Conservation (phyloP, 2,329 filamentous ascomycete genomes). For the Calonectria pauciramosa region DNA sequence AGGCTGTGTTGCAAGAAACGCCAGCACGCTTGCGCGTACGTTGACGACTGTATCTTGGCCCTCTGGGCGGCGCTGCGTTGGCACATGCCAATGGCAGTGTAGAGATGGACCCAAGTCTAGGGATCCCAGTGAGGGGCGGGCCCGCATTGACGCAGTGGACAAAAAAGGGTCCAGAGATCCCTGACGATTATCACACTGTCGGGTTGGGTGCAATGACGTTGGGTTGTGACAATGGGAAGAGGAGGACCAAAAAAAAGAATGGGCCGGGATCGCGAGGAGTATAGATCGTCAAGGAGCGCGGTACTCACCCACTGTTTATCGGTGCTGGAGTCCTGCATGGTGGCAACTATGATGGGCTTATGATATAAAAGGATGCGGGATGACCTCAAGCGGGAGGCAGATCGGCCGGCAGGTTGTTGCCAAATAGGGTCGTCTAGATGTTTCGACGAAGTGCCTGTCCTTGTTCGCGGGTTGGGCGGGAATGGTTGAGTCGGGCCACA, state of each 20-base stretch:
- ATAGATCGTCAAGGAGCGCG: slow-evolving; percentile 25
- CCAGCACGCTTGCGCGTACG: slow-evolving; percentile 44
- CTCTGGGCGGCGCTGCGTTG: slow-evolving; percentile 29
- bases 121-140: slow-evolving; percentile 24
- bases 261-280: slow-evolving; percentile 21
- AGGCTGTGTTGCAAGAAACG: slow-evolving; percentile 29
- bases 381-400: not conserved
- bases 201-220: slow-evolving; percentile 39
- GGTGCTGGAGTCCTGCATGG: slow-evolving; percentile 42
- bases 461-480: slow-evolving; percentile 16
- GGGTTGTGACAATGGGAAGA: slow-evolving; percentile 26
- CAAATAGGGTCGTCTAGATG: not conserved
- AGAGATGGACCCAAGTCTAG: slow-evolving; percentile 26
- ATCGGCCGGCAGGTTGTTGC: slow-evolving; percentile 5
- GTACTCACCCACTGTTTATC: slow-evolving; percentile 66
- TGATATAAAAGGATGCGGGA: slow-evolving; percentile 12
- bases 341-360: slow-evolving; percentile 21
- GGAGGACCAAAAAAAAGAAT: slow-evolving; percentile 31
- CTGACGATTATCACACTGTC: slow-evolving; percentile 33
- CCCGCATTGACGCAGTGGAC: slow-evolving; percentile 39
- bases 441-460: not conserved
- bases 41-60: slow-evolving; percentile 26
- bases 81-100: slow-evolving; percentile 34
- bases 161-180: slow-evolving; percentile 38
- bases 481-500: slow-evolving; percentile 3